phyloP scores from a whole-genome alignment of 371 early-diverging fungal genomes.

The Lichtheimia corymbifera region DNA sequence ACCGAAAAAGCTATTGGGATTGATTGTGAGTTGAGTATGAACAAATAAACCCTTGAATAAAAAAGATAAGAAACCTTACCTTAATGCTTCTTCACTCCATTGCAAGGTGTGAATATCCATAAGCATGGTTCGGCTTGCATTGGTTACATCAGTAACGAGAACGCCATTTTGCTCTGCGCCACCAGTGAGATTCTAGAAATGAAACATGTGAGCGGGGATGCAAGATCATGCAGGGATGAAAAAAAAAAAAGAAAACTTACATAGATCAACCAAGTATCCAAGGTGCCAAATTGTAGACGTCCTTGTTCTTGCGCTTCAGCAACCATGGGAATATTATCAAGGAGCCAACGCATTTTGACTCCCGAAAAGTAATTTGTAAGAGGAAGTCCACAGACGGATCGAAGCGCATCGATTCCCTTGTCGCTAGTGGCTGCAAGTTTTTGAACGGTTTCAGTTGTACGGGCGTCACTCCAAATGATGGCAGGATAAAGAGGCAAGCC shows the following conservation, averaged over 20 bases:
- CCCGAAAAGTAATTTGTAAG: conserved; percentile 92
- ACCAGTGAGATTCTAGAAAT: conserved; percentile 80
- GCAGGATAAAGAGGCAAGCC: conserved; percentile 86
- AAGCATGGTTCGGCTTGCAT: conserved; percentile 92
- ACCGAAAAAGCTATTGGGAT: conserved; percentile 66
- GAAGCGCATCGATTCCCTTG: conserved; percentile 51
- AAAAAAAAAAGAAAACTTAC: conserved; percentile 42
- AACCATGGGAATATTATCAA: conserved; percentile 77
- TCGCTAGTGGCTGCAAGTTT: conserved; percentile 55
- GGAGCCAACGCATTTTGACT: conserved; percentile 88
- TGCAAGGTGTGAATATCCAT: conserved; percentile 81
- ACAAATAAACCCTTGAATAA: background rate
- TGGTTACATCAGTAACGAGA: conserved; percentile 90
- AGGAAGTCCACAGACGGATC: conserved; percentile 80
- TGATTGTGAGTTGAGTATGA: background rate
- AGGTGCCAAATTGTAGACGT: conserved; percentile 75
- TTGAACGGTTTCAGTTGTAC: conserved; percentile 80
- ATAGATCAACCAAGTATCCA: conserved; percentile 92
- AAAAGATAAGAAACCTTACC: conserved; percentile 34
- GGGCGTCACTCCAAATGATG: conserved; percentile 91
- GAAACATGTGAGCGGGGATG: background rate
- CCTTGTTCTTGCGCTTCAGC: conserved; percentile 35
- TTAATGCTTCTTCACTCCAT: conserved; percentile 78
- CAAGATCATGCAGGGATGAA: conserved; percentile 2
- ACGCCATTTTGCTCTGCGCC: conserved; percentile 62